phyloP scores from a whole-genome alignment of 495 filamentous ascomycete genomes.

The Annulohypoxylon maeteangense region DNA sequence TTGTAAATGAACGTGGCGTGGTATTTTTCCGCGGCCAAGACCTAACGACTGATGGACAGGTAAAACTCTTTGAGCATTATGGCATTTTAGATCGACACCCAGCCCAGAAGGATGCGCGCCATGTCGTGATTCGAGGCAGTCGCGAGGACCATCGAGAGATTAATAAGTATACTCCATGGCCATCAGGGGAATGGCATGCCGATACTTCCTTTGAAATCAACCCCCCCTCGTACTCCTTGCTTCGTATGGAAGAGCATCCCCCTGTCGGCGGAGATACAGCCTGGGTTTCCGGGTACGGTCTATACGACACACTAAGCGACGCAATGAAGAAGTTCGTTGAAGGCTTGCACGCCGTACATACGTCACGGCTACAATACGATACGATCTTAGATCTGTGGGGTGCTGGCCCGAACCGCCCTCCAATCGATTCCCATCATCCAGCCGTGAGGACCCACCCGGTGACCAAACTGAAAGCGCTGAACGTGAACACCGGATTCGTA shows the following conservation, averaged over 20 bases:
- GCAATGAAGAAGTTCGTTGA: conserved; percentile 60
- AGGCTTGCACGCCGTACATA: conserved; percentile 62
- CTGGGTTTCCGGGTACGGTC: conserved; percentile 62
- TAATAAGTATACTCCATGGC: conserved; percentile 46
- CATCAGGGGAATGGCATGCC: conserved; percentile 59
- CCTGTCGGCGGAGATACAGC: conserved; percentile 65
- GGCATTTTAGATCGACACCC: conserved; percentile 62
- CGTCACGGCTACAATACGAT: conserved; percentile 60
- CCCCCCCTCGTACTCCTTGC: conserved; percentile 62
- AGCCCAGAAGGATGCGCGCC: conserved; percentile 58
- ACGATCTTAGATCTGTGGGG: conserved; percentile 61
- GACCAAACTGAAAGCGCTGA: conserved; percentile 62
- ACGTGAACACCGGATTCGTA: conserved; percentile 63
- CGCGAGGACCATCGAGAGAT: conserved; percentile 46
- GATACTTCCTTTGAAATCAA: conserved; percentile 66
- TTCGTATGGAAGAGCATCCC: conserved; percentile 67
- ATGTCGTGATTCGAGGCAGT: conserved; percentile 42
- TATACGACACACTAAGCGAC: conserved; percentile 62
- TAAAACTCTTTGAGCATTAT: conserved; percentile 63
- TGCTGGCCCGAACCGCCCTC: conserved; percentile 58
- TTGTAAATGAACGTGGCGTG: conserved; percentile 59
- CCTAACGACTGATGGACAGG: conserved; percentile 62
- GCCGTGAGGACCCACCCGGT: conserved; percentile 66
- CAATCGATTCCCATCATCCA: conserved; percentile 65
- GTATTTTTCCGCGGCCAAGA: conserved; percentile 63